These are phyloP conservation scores for Pseudotulostoma volvatum DNA, from an alignment of 495 filamentous ascomycete species.

Conservation along the genomic window DNA sequence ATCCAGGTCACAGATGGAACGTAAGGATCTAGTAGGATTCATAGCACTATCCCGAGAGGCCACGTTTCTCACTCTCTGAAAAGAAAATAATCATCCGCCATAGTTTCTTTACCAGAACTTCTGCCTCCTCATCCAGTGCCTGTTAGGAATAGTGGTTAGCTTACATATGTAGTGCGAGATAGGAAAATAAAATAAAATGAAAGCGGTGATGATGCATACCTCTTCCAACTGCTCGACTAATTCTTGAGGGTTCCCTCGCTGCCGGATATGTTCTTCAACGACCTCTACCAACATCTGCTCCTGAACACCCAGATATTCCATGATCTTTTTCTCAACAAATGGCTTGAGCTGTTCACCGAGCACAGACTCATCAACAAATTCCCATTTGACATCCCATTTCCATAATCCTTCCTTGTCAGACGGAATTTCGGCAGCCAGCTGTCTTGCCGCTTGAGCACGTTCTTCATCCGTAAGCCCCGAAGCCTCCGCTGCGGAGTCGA, in stretches of 20 bases:
- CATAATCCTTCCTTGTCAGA: constrained; percentile 74
- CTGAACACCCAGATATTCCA: constrained; percentile 90
- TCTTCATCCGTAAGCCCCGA: constrained; percentile 70
- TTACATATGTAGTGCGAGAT: constrained; percentile 5
- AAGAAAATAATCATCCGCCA: constrained; percentile 99
- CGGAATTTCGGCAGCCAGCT: constrained; percentile 81
- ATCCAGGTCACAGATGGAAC: too few species aligned
- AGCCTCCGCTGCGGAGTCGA: constrained; percentile 56
- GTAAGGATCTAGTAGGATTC: too few species aligned
- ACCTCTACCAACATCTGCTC: constrained; percentile 91
- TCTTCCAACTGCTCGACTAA: constrained; percentile 72
- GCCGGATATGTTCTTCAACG: constrained; percentile 73
- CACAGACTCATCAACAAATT: constrained; percentile 73
- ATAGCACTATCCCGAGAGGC: constrained; percentile 44
- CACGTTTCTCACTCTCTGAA: constrained; percentile 85
- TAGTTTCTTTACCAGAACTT: constrained; percentile 85
- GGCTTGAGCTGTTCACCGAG: constrained; percentile 78
- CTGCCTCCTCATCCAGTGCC: constrained; percentile 90
- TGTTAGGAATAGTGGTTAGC: constrained; percentile 26
- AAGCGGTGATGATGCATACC: constrained; percentile 34
- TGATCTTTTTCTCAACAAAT: constrained; percentile 95
- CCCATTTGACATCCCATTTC: constrained; percentile 87
- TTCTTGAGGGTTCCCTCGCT: constrained; percentile 57
- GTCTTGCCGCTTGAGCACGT: constrained; percentile 55
- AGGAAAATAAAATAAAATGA: constrained; percentile 2